Base-by-base conservation (phyloP, 2,329 filamentous ascomycete species). In the Balansia obtecta region DNA sequence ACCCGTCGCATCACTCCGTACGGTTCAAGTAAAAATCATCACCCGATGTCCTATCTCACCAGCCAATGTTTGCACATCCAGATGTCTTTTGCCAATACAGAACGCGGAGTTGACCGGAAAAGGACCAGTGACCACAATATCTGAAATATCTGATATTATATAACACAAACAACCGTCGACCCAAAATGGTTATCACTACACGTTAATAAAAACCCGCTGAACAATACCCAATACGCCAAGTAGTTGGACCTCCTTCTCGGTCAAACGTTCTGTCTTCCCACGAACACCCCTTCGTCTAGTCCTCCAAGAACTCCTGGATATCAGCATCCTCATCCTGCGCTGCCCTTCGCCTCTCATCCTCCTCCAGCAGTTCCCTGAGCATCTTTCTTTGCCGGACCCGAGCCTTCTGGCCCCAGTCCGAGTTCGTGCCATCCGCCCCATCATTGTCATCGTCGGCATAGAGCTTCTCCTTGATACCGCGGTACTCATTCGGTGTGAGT, bases 301-400 rank as follows among this genome's bases (percentile, higher is more conserved):
- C 74, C 58, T 78, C 73, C 63, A 89, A 65, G 59, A 84, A 80
- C 66, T 89, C 82, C 62, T 81, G 77, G 57, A 90, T 84, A 63
- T 89, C 84, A 68, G 85, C 84, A 64, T 88, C 83, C 53, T 84
- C 80, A 56, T 86, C 75, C 52, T 83, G 79, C 57, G 83, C 80
- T 46, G 69, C 63, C 58, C 79, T 74, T 56, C 75, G 70, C 57
- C 78, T 66, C 68, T 78, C 71, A 67, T 86, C 83, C 56, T 73
- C 76, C 58, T 82, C 80, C 54, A 86, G 65, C 60, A 85, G 63
- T 61, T 80, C 76, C 71, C 80, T 81, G 53, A 86, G 69, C 64
- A 85, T 74, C 56, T 77, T 75, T 60, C 83, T 76, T 69, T 88
- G 83, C 58, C 84, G 76, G 64, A 79, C 76, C 56, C 83, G 72